Evolutionary conservation across 202 grass and related monocot species (phyloP), one percentile per base, ranked within the genome.

Genomic region (Dendrocalamus latiflorus): DNA sequence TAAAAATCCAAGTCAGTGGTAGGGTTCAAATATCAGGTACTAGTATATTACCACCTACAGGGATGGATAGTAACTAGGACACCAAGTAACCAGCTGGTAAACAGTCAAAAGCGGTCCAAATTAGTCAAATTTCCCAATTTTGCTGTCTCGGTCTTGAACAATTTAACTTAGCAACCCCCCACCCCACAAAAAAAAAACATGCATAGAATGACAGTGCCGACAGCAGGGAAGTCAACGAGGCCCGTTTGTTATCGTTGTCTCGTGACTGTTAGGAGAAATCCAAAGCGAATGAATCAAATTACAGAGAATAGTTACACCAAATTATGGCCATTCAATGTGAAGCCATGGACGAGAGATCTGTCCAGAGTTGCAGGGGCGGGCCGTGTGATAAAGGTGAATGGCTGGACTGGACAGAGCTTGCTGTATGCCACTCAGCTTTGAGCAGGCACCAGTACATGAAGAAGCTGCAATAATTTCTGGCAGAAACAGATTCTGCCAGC

Each of bases 381-480:
- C 28, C 26, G 58, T 48, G 22, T 42, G 83, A 82, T 86, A 89
- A 73, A 77, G 78, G 37, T 81, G 77, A 26, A 63, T 58, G 58
- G 72, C 48, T 55, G 72, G 58, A 65, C 59, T 53, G 61, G 80
- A 87, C 88, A 86, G 70, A 39, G 68, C 74, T 83, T 68, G 84
- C 80, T 87, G 88, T 90, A 69, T 83, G 50, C 68, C 84, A 86
- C 88, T 83, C 68, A 62, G 73, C 75, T 42, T 51, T 83, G 79
- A 83, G 68, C 84, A 83, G 75, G 58, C 88, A 83, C 43, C 36
- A 34, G 79, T 90, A 86, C 84, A 69, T 33, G 83, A 79, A 69
- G 84, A 90, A 90, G 80, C 84, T 90, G 88, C 80, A 86, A 90
- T 90, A 70, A 90, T 87, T 90, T 87, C 65, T 86, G 39, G 71